Percentiles rank a stretch among this genome's conserved stretches.
Conservation (phyloP, 2,329 filamentous ascomycete genomes). For the Cyphellophora europaea region DNA sequence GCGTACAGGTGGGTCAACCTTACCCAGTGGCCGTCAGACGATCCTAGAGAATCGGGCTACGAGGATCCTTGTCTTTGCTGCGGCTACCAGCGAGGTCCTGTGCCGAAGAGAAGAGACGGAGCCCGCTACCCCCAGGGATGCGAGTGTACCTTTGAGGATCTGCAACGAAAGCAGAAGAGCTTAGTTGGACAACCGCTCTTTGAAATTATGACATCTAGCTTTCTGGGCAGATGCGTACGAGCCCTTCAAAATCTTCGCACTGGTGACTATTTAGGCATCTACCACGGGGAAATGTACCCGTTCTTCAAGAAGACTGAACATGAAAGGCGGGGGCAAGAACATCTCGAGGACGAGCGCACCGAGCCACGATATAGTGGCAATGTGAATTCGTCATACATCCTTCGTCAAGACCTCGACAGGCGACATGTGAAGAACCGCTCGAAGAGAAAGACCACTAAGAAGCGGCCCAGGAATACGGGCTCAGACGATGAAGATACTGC, state of each 20-base stretch:
- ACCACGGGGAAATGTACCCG: slow-evolving; percentile 15
- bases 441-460: background rate
- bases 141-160: slow-evolving; percentile 7
- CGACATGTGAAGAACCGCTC: background rate
- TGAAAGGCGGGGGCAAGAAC: background rate
- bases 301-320: background rate
- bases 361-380: background rate
- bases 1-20: background rate
- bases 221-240: slow-evolving; percentile 10
- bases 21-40: background rate
- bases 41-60: background rate
- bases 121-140: slow-evolving; percentile 1
- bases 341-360: background rate
- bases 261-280: slow-evolving; percentile 9
- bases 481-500: background rate
- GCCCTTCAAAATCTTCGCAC: slow-evolving; percentile 10
- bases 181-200: slow-evolving; percentile 4
- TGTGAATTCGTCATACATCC: background rate
- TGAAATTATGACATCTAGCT: slow-evolving; percentile 8
- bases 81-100: background rate
- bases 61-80: background rate
- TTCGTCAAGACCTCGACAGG: background rate
- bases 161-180: slow-evolving; percentile 2
- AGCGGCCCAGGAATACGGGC: background rate
- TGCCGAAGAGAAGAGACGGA: slow-evolving; percentile 2